Percentiles rank a stretch among this genome's conserved stretches.
Evolutionary conservation across 345 rosid species (phyloP).

Genomic region (Chamaenerion angustifolium): DNA sequence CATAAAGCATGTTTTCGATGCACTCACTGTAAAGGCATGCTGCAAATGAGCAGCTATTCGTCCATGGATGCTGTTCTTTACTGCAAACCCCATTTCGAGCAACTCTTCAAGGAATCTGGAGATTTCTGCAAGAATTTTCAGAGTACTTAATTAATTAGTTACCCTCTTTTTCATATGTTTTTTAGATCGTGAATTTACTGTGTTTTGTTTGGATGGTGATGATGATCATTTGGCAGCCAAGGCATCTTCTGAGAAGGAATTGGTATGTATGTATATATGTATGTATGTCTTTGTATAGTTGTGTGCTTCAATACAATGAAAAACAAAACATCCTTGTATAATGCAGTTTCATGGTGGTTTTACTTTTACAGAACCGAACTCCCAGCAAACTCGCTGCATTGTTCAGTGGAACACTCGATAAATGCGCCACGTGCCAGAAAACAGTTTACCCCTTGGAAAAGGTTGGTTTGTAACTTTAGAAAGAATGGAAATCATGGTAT

Average conservation of each 20-base stretch:
- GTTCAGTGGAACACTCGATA: constrained; percentile 90
- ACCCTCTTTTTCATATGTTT: neutral
- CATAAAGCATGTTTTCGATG: constrained; percentile 94
- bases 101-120: constrained; percentile 94
- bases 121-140: constrained; percentile 91
- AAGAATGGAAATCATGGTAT: no score
- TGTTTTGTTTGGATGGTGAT: neutral
- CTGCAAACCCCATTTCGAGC: constrained; percentile 94
- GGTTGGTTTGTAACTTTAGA: no score
- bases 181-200: constrained; percentile 1
- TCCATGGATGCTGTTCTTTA: constrained; percentile 95
- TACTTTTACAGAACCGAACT: constrained; percentile 42
- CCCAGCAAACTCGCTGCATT: constrained; percentile 71
- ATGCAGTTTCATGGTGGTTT: neutral
- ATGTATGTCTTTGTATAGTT: neutral
- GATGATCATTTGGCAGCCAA: constrained; percentile 22
- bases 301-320: neutral
- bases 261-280: constrained; percentile 21
- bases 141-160: constrained; percentile 17
- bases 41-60: constrained; percentile 92
- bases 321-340: no score
- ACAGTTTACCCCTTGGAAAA: constrained; percentile 90
- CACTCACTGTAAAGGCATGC: constrained; percentile 97
- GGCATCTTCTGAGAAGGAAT: constrained; percentile 34
- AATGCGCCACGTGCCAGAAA: constrained; percentile 72